Evolutionary conservation across 148 eudicot genomes (phyloP).

Genomic region (Gaultheria prostrata): DNA sequence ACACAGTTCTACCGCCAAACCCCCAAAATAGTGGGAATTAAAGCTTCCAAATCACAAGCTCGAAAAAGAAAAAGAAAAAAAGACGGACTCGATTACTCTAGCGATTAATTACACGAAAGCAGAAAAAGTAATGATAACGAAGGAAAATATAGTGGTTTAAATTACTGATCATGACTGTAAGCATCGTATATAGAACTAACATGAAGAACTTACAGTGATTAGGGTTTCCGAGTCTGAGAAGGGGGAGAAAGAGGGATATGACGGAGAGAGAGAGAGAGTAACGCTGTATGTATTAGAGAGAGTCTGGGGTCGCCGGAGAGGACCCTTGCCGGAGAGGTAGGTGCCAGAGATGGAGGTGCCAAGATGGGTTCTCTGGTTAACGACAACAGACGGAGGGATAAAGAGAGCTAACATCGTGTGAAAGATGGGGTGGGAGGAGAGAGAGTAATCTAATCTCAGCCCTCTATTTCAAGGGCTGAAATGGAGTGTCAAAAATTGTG

Average conservation of each 20-base stretch:
- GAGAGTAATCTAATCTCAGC: too few species aligned
- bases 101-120: not conserved
- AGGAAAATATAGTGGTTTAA: not conserved
- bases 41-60: not conserved
- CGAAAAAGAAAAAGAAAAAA: not conserved
- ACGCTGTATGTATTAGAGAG: too few species aligned
- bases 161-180: not conserved
- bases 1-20: not conserved
- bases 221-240: not conserved
- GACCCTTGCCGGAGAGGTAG: too few species aligned
- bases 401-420: too few species aligned
- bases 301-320: too few species aligned
- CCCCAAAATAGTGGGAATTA: not conserved
- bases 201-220: not conserved
- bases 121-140: not conserved
- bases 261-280: not conserved
- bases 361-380: too few species aligned
- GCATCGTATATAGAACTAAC: not conserved
- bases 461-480: too few species aligned
- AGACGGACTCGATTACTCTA: conserved; percentile 9
- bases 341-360: too few species aligned
- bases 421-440: too few species aligned
- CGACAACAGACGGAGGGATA: too few species aligned
- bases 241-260: not conserved
- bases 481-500: too few species aligned